Percentiles rank a stretch among this genome's conserved stretches.
These are phyloP conservation scores for Thelephora ganbajun DNA, from an alignment of 768 basidiomycete species.

Conservation along the genomic window DNA sequence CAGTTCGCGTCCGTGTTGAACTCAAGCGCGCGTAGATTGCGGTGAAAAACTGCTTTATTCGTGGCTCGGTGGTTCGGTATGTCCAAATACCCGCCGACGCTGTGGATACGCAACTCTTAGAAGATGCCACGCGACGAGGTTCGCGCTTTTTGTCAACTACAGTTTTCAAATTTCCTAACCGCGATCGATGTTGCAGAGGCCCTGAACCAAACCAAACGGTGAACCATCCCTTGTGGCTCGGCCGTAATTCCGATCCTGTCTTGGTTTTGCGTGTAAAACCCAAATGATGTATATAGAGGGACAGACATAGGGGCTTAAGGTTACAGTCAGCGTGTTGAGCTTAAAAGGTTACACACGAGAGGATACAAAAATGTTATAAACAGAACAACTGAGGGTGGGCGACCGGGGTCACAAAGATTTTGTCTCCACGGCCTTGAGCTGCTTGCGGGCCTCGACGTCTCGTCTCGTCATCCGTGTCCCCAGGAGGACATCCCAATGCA, in stretches of 20 bases:
- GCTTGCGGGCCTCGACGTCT: conserved; percentile 33
- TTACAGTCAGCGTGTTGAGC: no score
- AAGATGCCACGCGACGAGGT: conserved; percentile 97
- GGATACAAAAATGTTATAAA: no score
- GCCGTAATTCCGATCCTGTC: no score
- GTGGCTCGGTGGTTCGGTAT: conserved; percentile 95
- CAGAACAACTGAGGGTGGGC: no score
- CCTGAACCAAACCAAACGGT: conserved; percentile 26
- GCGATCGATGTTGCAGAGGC: conserved; percentile 20
- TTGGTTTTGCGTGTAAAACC: no score
- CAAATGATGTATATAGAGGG: no score
- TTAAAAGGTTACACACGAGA: no score
- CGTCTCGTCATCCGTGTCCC: conserved; percentile 72
- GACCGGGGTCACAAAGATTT: no score
- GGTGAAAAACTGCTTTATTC: conserved; percentile 97
- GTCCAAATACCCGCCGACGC: conserved; percentile 87
- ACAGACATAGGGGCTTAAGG: no score
- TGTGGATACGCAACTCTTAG: conserved; percentile 89
- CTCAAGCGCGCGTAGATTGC: conserved; percentile 54
- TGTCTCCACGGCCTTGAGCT: conserved; percentile 3
- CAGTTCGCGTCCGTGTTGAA: background rate
- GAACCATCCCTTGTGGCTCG: conserved; percentile 3
- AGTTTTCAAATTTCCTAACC: background rate
- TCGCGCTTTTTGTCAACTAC: conserved; percentile 7
- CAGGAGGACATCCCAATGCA: conserved; percentile 83